These are phyloP conservation scores for Xylaria sp. DNA, from an alignment of 2,329 filamentous ascomycete species.

Conservation along the genomic window DNA sequence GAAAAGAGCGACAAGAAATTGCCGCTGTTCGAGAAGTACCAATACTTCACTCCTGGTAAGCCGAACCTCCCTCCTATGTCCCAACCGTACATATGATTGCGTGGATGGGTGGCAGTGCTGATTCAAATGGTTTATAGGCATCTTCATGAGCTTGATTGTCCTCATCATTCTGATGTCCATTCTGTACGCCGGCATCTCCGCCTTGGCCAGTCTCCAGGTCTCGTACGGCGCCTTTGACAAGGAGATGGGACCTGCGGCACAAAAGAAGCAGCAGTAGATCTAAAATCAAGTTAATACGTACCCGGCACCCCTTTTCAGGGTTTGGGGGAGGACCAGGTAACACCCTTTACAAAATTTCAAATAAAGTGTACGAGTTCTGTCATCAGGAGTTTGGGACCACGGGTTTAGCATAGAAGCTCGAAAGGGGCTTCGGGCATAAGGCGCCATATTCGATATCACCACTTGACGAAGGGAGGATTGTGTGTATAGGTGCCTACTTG, in stretches of 20 bases:
- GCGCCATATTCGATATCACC: conserved; percentile 1
- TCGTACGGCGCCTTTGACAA: conserved; percentile 96
- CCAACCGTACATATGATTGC: conserved; percentile 1
- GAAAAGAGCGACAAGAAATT: conserved; percentile 52
- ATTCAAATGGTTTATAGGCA: conserved; percentile 56
- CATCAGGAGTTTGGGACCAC: conserved; percentile 22
- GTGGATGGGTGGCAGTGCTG: conserved; percentile 5
- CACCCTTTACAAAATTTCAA: conserved; percentile 10
- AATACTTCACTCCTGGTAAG: conserved; percentile 88
- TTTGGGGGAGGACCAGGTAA: not conserved
- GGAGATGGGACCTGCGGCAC: conserved; percentile 86
- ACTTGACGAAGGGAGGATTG: conserved; percentile 4
- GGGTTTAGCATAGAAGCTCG: conserved; percentile 23
- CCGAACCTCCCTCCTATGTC: not conserved
- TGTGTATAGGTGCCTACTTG: conserved; percentile 15
- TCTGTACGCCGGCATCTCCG: conserved; percentile 76
- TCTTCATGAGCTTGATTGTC: conserved; percentile 85
- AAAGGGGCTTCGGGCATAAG: conserved; percentile 13
- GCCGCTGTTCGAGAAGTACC: conserved; percentile 86
- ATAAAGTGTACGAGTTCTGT: conserved; percentile 29
- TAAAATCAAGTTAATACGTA: not conserved
- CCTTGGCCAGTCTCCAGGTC: conserved; percentile 81
- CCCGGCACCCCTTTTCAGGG: not conserved
- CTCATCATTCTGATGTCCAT: conserved; percentile 76
- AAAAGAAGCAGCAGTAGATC: conserved; percentile 74